Percentiles rank a stretch among this genome's conserved stretches.
Conservation (phyloP, 208 protist genomes). For the Jaenimonas drosophilae region DNA sequence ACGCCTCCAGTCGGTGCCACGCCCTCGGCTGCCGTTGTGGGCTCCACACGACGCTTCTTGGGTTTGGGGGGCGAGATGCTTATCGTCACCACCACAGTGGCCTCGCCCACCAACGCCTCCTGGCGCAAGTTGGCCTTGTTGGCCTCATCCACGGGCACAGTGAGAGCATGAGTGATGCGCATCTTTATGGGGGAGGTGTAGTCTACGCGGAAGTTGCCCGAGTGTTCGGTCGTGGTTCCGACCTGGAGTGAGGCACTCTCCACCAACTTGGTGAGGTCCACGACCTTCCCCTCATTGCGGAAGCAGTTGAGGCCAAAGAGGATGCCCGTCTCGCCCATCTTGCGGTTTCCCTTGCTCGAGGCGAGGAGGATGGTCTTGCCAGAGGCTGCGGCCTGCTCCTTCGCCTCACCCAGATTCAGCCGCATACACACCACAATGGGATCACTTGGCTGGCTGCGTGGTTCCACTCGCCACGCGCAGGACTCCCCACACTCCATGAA, state of each 20-base stretch:
- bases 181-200: constrained; percentile 10
- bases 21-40: not conserved
- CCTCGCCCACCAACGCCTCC: constrained; percentile 2
- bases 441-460: no score
- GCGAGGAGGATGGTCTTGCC: constrained; percentile 68
- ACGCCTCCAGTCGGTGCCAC: not conserved
- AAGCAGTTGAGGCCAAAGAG: constrained; percentile 69
- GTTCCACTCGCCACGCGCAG: constrained; percentile 44
- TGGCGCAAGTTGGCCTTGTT: constrained; percentile 14
- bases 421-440: constrained; percentile 37
- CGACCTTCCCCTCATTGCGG: constrained; percentile 12
- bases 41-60: constrained; percentile 13
- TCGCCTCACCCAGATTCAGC: constrained; percentile 37
- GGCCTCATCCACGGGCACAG: constrained; percentile 4
- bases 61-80: constrained; percentile 12
- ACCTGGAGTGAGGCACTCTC: constrained; percentile 8
- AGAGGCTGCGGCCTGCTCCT: constrained; percentile 25
- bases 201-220: constrained; percentile 24
- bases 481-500: constrained; percentile 29
- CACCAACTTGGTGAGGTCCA: constrained; percentile 23
- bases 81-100: constrained; percentile 14
- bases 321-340: constrained; percentile 50
- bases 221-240: constrained; percentile 14
- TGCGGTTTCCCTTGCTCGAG: constrained; percentile 55
- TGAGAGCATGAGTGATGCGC: constrained; percentile 6